Evolutionary conservation across 805 yeast species (phyloP).

Genomic region (Myxozyma neglecta): DNA sequence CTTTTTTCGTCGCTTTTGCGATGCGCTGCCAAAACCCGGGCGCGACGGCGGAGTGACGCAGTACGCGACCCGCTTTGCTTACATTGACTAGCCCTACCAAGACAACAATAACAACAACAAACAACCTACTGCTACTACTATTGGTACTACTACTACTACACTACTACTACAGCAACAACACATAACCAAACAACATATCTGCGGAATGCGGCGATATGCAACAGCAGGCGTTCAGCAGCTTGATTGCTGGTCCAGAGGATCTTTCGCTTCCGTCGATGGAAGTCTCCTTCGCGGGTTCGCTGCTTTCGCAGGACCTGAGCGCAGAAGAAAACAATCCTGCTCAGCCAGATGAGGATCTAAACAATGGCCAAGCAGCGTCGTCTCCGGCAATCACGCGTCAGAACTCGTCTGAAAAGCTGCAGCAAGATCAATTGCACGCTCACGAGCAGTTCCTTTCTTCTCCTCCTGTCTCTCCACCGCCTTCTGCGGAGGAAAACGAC

Average conservation of each 20-base stretch:
- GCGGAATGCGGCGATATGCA: too few relatives aligned
- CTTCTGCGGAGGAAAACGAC: constrained; percentile 9
- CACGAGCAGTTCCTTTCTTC: constrained; percentile 10
- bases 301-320: constrained; percentile 3
- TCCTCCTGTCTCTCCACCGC: constrained; percentile 18
- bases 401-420: not conserved
- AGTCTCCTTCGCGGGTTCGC: constrained; percentile 22
- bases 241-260: not conserved
- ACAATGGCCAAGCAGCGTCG: not conserved
- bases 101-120: not conserved
- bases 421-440: constrained; percentile 2
- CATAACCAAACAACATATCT: not conserved
- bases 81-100: not conserved
- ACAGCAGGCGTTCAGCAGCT: constrained; percentile 2
- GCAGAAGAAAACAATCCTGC: not conserved
- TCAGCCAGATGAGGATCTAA: not conserved
- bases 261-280: constrained; percentile 27
- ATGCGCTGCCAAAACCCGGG: too few relatives aligned
- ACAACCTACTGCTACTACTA: too few relatives aligned
- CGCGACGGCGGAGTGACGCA: not conserved
- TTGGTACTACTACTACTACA: too few relatives aligned
- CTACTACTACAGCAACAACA: not conserved
- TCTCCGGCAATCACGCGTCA: not conserved
- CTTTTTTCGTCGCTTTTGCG: too few relatives aligned
- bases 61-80: not conserved